Conservation (phyloP, 2,329 filamentous ascomycete genomes). For the Fusarium lateritium region DNA sequence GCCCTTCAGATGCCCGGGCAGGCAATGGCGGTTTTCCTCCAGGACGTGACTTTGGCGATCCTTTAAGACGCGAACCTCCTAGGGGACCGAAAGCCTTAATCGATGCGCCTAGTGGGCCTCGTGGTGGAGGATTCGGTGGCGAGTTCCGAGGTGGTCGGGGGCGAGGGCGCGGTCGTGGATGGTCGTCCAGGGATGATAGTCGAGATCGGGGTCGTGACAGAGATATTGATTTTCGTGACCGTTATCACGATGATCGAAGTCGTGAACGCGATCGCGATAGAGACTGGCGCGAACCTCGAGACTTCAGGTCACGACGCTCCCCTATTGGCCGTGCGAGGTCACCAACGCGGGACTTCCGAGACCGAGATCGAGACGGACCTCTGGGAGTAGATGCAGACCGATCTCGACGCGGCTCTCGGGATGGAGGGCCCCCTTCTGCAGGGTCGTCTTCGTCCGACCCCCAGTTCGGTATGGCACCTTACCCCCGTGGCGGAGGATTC, state of each 20-base stretch:
- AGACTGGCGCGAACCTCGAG: conserved; percentile 60
- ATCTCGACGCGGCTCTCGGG: conserved; percentile 77
- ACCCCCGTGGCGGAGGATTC: conserved; percentile 70
- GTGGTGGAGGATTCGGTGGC: conserved; percentile 75
- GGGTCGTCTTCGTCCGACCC: conserved; percentile 80
- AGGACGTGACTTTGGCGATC: conserved; percentile 72
- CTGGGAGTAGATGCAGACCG: conserved; percentile 77
- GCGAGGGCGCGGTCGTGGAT: conserved; percentile 71
- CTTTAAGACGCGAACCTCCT: conserved; percentile 77
- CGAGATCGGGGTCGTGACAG: conserved; percentile 72
- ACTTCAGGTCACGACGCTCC: conserved; percentile 67
- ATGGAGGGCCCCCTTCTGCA: conserved; percentile 77
- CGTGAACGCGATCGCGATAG: conserved; percentile 70
- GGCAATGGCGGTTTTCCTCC: conserved; percentile 73
- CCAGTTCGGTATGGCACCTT: conserved; percentile 67
- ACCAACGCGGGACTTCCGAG: conserved; percentile 77
- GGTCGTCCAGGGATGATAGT: conserved; percentile 72
- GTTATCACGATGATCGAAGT: conserved; percentile 72
- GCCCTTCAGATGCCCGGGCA: conserved; percentile 72
- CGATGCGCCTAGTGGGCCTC: conserved; percentile 77
- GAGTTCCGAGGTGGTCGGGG: conserved; percentile 71
- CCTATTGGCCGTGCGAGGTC: conserved; percentile 73
- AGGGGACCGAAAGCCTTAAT: conserved; percentile 85
- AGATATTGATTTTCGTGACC: conserved; percentile 71
- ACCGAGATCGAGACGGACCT: conserved; percentile 69